Base-by-base conservation (phyloP, 1,139 yeast species). In the Geotrichum candidum region DNA sequence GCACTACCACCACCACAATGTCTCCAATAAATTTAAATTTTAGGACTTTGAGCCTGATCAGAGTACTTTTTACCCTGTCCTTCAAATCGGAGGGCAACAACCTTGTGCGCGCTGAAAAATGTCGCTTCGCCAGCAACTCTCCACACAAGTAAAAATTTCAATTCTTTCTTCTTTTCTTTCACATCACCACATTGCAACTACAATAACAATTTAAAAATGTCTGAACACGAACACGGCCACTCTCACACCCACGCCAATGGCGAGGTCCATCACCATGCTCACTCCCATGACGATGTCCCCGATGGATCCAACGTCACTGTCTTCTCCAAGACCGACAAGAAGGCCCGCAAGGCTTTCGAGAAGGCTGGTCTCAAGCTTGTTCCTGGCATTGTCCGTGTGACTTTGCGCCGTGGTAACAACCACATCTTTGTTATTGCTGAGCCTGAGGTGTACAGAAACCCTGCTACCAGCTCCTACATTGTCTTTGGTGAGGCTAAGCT, bases 401-500 rank as follows among this genome's bases (percentile, higher is more conserved):
- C 97, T 71, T 88, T 94, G 85, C 90, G 88, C 82, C 92, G 90
- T 82, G 86, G 90, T 80, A 92, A 95, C 78, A 90, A 90, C 85
- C 84, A 87, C 76, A 88, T 91, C 76, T 86, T 88, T 78, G 96
- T 96, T 76, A 89, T 94, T 80, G 95, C 90, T 78, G 78, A 80
- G 70, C 99, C 99, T 77, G 98, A 92, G 72, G 99, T 94, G 65
- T 94, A 82, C 96, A 90, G 84, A 80, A 87, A 96, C 68, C 78
- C 80, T 61, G 83, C 88, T 71, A 95, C 96, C 74, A 97, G 97
- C 76, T 87, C 58, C 27, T 59, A 59, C 62, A 38, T 59, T 56
- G 97, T 94, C 69, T 92, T 94, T 73, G 99, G 99, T 80, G 98
- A 92, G 81, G 96, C 97, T 76, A 90, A 90, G 85, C 89, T 90